A percentile compares a stretch with the other conserved stretches of the same genome.
Evolutionary conservation across 345 rosid genomes (phyloP).

Genomic region (Eucalyptus pumila): DNA sequence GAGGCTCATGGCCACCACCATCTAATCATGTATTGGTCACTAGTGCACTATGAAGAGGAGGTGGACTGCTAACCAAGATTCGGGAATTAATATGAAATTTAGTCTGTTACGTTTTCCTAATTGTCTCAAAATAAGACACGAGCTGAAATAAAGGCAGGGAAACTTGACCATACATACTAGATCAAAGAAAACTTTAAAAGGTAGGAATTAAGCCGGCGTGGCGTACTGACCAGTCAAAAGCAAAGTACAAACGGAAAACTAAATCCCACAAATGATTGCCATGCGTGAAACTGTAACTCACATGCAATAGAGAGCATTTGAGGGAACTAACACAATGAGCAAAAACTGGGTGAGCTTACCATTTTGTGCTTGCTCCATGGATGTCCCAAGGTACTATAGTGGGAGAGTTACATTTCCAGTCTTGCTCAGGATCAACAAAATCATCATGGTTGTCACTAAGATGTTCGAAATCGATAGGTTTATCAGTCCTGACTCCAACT

Average conservation of each 20-base stretch:
- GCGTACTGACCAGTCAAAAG: background rate
- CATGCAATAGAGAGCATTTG: background rate
- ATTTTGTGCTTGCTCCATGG: background rate
- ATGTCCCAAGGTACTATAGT: background rate
- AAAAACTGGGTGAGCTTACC: background rate
- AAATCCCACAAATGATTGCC: background rate
- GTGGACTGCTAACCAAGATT: no score
- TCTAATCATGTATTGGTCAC: no score
- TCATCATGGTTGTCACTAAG: background rate
- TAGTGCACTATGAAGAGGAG: no score
- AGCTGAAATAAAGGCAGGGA: background rate
- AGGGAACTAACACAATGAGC: background rate
- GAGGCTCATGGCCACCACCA: no score
- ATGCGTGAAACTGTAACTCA: background rate
- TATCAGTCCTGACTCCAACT: background rate
- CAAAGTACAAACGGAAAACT: background rate
- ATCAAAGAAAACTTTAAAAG: background rate
- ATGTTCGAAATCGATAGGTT: background rate
- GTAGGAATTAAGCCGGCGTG: no score
- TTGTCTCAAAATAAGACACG: no score
- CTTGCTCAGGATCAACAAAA: background rate
- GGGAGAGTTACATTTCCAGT: background rate
- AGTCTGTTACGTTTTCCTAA: no score
- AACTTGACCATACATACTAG: background rate
- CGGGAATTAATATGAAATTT: no score